Base-by-base conservation (phyloP, 129 eudicot genomes). In the Deinandra increscens region DNA sequence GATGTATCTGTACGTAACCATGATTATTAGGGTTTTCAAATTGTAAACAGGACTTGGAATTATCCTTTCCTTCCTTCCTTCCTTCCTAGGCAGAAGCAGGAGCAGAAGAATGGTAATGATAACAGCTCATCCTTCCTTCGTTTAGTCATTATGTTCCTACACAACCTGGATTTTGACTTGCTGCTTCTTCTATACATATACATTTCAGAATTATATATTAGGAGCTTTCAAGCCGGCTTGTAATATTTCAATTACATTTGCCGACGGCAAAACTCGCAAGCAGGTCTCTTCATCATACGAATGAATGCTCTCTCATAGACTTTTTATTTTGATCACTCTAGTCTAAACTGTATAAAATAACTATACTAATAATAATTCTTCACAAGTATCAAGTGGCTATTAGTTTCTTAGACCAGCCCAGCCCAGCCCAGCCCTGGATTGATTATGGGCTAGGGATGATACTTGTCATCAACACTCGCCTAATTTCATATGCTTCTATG, bases 141-240 rank as follows among this genome's bases (percentile, higher is more conserved):
- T n/a, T n/a, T n/a, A 8, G 9, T 49, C 29, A 19, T 15, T 4
- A 15, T 39, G 50, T 54, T 68, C 4, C 19, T 42, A 26, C 62
- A 11, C 42, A 2, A 46, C 3, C 59, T 20, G 13, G 15, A n/a
- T 4, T 7, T 6, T 63, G 31, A n/a, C n/a, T 26, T 26, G 31
- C 31, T 26, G 31, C 45, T 38, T 13, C 45, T 20, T 65, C 23
- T 59, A 44, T 62, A 61, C 46, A 70, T 64, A 51, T 23, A 64
- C 62, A 51, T 70, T 58, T 9, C 86, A 91, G 97, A 91, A 91
- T 86, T 91, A 74, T 51, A 84, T 91, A 51, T 74, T 91, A 46
- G 96, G 96, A 56, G 97, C 97, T 75, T 91, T 91, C 68, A 91
- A 91, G 82, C 96, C 96, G 22, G 82, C 94, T 38, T 84, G 96